Evolutionary conservation across 352 stramenopile species (phyloP).

Genomic region (Pythium sp.): DNA sequence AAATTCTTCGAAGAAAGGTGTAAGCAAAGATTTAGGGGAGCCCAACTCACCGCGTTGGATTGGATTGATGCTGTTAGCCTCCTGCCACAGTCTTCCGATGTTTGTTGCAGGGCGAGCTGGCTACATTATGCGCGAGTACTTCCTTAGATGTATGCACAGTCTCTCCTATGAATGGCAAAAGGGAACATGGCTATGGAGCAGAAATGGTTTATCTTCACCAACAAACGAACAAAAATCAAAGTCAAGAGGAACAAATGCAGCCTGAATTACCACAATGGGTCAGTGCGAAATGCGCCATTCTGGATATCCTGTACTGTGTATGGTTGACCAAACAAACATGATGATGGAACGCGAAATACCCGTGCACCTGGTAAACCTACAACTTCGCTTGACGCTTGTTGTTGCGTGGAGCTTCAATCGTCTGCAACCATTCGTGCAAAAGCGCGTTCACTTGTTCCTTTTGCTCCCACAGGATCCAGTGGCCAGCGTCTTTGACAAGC

Average conservation of each 20-base stretch:
- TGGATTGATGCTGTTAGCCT: no score
- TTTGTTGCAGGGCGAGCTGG: neutral
- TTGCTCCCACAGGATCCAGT: constrained; percentile 17
- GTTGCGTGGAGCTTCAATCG: neutral
- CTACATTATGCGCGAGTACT: neutral
- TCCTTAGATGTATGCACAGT: neutral
- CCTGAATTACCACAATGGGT: neutral
- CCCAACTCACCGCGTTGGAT: no score
- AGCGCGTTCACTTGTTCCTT: constrained; percentile 11
- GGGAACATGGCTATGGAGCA: neutral
- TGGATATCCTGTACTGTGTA: neutral
- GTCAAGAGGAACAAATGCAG: neutral
- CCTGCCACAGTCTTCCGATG: neutral
- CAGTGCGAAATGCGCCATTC: neutral
- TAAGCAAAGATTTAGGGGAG: no score
- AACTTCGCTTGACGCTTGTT: constrained; percentile 20
- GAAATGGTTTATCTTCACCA: neutral
- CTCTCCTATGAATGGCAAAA: neutral
- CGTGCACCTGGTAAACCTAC: constrained; percentile 8
- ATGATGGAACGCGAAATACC: neutral
- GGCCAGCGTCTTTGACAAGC: constrained; percentile 10
- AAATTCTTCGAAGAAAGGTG: no score
- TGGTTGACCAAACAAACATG: neutral
- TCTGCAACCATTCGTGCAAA: constrained; percentile 12
- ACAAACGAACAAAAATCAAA: neutral